Evolutionary conservation across 2,329 filamentous ascomycete species (phyloP).

Genomic region (Sclerotiophoma versabilis): DNA sequence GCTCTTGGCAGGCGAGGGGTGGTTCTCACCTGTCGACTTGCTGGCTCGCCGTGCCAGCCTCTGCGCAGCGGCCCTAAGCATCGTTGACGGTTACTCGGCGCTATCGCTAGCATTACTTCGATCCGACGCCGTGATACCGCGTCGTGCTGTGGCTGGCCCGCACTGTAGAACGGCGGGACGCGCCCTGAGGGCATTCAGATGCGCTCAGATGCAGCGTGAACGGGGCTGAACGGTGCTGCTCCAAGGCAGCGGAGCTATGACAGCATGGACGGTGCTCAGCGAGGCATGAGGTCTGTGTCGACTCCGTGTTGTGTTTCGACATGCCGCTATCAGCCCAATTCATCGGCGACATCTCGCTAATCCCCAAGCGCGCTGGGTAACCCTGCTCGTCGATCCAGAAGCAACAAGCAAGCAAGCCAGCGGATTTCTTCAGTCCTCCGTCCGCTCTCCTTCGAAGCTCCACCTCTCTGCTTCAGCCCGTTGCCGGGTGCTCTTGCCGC

Average conservation of each 20-base stretch:
- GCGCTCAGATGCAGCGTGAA: slow-evolving; percentile 2
- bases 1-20: slow-evolving; percentile 36
- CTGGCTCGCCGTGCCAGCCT: slow-evolving; percentile 14
- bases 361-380: slow-evolving; percentile 35
- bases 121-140: slow-evolving; percentile 31
- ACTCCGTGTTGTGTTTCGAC: slow-evolving; percentile 41
- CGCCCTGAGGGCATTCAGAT: slow-evolving; percentile 9
- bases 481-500: slow-evolving; percentile 34
- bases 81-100: slow-evolving; percentile 35
- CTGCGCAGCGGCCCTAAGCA: slow-evolving; percentile 37
- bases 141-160: slow-evolving; percentile 28
- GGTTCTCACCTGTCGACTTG: slow-evolving; percentile 11
- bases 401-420: slow-evolving; percentile 35
- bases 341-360: slow-evolving; percentile 45
- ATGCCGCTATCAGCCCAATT: slow-evolving; percentile 44
- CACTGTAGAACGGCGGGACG: slow-evolving; percentile 12
- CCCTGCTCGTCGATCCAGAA: slow-evolving; percentile 43
- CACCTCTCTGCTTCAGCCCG: slow-evolving; percentile 38
- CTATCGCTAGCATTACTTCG: slow-evolving; percentile 26
- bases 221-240: slow-evolving; percentile 9
- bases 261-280: slow-evolving; percentile 29
- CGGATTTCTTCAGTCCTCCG: slow-evolving; percentile 42
- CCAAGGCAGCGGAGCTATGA: slow-evolving; percentile 25
- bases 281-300: slow-evolving; percentile 39
- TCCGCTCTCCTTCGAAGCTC: slow-evolving; percentile 41